These are phyloP conservation scores for Potentilla sterilis DNA, from an alignment of 306 rosid genomes.

Conservation along the genomic window DNA sequence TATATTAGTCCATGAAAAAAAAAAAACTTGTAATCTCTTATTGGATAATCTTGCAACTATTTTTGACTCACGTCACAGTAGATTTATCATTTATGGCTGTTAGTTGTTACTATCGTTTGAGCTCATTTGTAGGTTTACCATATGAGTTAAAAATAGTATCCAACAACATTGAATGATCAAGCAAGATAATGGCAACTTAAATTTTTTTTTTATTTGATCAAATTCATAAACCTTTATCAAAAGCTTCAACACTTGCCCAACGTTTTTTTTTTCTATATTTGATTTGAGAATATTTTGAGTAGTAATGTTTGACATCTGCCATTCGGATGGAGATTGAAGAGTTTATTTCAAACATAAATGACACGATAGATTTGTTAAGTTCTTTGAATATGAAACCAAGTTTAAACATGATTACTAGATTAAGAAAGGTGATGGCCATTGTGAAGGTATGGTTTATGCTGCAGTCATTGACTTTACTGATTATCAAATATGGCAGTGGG, in stretches of 20 bases:
- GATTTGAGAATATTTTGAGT: background rate
- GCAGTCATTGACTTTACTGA: background rate
- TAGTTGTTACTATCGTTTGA: background rate
- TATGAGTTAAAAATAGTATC: background rate
- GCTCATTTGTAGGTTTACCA: background rate
- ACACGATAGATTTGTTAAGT: background rate
- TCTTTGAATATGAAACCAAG: background rate
- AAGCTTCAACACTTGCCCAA: too few relatives aligned
- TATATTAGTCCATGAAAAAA: background rate
- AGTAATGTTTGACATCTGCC: background rate
- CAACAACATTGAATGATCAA: background rate
- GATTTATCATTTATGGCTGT: too few relatives aligned
- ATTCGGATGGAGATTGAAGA: background rate
- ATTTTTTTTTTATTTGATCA: too few relatives aligned
- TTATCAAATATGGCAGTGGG: background rate
- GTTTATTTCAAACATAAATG: background rate
- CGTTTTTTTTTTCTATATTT: too few relatives aligned
- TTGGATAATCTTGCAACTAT: background rate
- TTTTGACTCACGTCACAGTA: background rate
- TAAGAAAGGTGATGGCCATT: background rate
- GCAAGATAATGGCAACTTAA: background rate
- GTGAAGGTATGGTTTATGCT: conserved; percentile 6
- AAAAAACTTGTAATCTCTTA: background rate
- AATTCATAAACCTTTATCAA: too few relatives aligned
- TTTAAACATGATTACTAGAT: background rate